phyloP scores from a whole-genome alignment of 805 yeast genomes.

The Candida railenensis region DNA sequence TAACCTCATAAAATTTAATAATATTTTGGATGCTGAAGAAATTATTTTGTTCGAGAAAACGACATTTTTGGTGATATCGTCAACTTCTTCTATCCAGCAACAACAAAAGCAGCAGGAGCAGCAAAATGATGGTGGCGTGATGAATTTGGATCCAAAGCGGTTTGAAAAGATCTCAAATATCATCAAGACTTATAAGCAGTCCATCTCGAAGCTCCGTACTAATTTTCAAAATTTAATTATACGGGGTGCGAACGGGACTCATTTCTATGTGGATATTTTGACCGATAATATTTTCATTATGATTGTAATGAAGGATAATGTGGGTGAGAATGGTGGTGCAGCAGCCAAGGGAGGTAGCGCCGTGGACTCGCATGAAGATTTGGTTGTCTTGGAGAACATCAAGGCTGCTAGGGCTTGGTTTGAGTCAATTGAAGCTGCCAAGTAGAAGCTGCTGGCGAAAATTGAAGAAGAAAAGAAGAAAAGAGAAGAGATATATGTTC shows the following conservation, averaged over 20 bases:
- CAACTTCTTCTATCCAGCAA: conserved; percentile 45
- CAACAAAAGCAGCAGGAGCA: conserved; percentile 13
- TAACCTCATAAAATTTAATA: conserved; percentile 70
- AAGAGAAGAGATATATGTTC: background rate
- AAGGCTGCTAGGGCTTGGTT: conserved; percentile 57
- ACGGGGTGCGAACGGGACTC: conserved; percentile 52
- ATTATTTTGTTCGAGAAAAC: conserved; percentile 90
- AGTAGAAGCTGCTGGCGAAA: background rate
- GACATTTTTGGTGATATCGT: conserved; percentile 80
- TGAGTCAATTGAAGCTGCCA: conserved; percentile 38
- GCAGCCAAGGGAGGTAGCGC: conserved; percentile 12
- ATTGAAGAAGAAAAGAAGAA: background rate
- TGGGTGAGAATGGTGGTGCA: too few species aligned
- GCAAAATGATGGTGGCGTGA: conserved; percentile 9
- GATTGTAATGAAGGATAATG: conserved; percentile 49
- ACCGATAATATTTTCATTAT: conserved; percentile 63
- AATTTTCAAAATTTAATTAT: conserved; percentile 77
- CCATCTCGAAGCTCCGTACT: conserved; percentile 82
- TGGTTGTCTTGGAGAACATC: conserved; percentile 54
- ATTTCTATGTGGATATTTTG: conserved; percentile 51
- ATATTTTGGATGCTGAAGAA: conserved; percentile 79
- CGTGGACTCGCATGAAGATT: conserved; percentile 39
- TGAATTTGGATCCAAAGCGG: conserved; percentile 76
- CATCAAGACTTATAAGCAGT: conserved; percentile 91
- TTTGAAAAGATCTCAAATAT: conserved; percentile 93